Conservation (phyloP, 306 rosid species). For the Ormosia semicastrata region DNA sequence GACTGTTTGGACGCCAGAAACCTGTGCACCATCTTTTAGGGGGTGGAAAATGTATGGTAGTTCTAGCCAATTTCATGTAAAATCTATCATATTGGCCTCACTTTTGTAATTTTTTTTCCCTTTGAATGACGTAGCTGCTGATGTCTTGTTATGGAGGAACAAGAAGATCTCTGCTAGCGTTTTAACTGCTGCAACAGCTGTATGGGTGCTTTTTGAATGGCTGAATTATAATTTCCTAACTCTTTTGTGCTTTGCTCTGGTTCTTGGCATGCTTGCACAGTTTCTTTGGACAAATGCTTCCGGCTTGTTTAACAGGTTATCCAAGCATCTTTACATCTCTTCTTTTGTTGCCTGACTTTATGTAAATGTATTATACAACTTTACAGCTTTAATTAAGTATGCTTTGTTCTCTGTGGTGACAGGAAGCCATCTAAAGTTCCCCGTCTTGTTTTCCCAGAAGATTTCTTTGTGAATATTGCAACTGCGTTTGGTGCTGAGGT, state of each 20-base stretch:
- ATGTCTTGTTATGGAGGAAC: constrained; percentile 95
- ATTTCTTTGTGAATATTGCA: constrained; percentile 63
- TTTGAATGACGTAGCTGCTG: constrained; percentile 70
- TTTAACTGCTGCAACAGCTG: constrained; percentile 62
- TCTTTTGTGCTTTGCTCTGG: constrained; percentile 55
- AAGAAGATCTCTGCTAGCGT: constrained; percentile 89
- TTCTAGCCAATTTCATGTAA: constrained; percentile 6
- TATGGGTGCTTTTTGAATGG: constrained; percentile 97
- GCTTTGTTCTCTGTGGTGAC: constrained; percentile 31
- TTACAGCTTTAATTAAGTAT: neutral
- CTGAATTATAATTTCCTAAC: constrained; percentile 77
- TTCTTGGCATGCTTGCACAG: constrained; percentile 75
- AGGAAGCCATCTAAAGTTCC: constrained; percentile 66
- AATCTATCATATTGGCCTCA: constrained; percentile 5
- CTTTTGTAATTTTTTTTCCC: neutral
- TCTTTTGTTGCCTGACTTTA: constrained; percentile 7
- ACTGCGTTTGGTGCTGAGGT: constrained; percentile 52
- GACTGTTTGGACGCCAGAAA: constrained; percentile 84
- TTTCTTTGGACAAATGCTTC: constrained; percentile 82
- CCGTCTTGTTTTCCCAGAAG: constrained; percentile 69
- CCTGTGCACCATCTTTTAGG: constrained; percentile 79
- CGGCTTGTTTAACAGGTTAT: constrained; percentile 61
- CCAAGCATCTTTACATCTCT: constrained; percentile 23
- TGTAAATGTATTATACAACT: neutral
- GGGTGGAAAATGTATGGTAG: constrained; percentile 84